A percentile compares a stretch with the other conserved stretches of the same genome.
Evolutionary conservation across 345 rosid genomes (phyloP).

Genomic region (Jatropha curcas): DNA sequence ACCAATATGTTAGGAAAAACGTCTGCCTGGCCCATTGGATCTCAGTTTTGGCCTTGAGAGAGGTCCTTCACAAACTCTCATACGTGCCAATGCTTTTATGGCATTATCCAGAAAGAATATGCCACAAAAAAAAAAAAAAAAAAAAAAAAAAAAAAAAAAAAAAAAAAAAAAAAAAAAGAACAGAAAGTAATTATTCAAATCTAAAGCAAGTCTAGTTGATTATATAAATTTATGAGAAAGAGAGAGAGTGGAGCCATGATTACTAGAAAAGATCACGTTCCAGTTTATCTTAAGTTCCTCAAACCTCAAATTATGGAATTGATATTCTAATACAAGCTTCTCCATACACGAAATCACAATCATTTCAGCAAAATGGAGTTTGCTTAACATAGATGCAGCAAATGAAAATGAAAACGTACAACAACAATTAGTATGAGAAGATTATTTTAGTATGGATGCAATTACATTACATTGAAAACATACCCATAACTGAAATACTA

Average conservation of each 20-base stretch:
- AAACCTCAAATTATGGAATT: background rate
- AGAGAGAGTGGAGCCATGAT: background rate
- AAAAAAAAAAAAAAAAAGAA: no score
- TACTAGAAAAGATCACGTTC: background rate
- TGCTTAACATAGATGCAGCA: background rate
- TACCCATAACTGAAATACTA: constrained; percentile 34
- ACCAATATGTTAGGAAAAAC: no score
- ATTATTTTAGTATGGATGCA: background rate
- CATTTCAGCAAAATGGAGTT: background rate
- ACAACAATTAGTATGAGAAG: background rate
- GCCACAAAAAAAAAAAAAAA: no score
- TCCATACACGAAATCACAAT: background rate
- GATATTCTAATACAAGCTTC: background rate
- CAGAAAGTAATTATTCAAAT: background rate
- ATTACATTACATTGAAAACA: background rate
- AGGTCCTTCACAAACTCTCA: no score
- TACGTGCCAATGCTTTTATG: no score
- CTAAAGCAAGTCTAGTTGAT: background rate
- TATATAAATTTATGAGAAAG: background rate
- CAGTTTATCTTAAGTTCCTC: background rate
- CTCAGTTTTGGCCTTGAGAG: no score
- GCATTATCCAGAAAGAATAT: no score
- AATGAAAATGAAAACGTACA: background rate
- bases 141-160: no score
- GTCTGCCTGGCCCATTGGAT: no score